Base-by-base conservation (phyloP, 164 flowering plant species). In the Aristolochia contorta region DNA sequence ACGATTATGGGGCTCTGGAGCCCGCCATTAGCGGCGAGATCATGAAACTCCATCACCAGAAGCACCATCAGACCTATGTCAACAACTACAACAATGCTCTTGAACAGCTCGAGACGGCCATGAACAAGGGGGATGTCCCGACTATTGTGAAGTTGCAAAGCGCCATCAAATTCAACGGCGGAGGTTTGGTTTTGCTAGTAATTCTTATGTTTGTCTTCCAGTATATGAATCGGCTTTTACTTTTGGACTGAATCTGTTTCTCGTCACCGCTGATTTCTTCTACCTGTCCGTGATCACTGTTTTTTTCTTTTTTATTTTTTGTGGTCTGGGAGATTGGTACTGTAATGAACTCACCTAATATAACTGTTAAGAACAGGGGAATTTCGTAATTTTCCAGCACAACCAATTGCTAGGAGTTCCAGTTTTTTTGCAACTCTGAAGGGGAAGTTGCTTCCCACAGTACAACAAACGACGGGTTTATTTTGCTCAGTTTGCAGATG, bases 141-240 rank as follows among this genome's bases (percentile, higher is more conserved):
- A 57, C 87, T 47, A 82, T 78, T 45, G 97, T 83, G 56, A 77
- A 77, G 64, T 57, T 92, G 75, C 97, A 92, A 74, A 75, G 85
- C 68, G 92, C 97, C 67, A 76, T 93, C 79, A 93, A 88, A 69
- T 93, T 93, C 80, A 93, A 93, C 56, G 99, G 99, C 71, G 99
- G 99, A 87, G 99, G 96, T 93, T 27, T 21, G 7, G 18, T 61
- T 51, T 47, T 41, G 14, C 37, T 15, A n/a, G 20, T 20, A 27
- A 18, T 55, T 16, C 19, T 24, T 27, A 19, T 22, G 16, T 14
- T 58, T 58, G 22, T 37, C 22, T n/a, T 24, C 47, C 14, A 15
- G 1, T 8, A 37, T 32, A 20, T 32, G 23, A 2, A 18, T 9
- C 18, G 2, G 0, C 30, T 51, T 12, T 61, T 30, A 27, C 7